A percentile compares a stretch with the other conserved stretches of the same genome.
Evolutionary conservation across 2,329 filamentous ascomycete genomes (phyloP).

Genomic region (Canariomyces notabilis): DNA sequence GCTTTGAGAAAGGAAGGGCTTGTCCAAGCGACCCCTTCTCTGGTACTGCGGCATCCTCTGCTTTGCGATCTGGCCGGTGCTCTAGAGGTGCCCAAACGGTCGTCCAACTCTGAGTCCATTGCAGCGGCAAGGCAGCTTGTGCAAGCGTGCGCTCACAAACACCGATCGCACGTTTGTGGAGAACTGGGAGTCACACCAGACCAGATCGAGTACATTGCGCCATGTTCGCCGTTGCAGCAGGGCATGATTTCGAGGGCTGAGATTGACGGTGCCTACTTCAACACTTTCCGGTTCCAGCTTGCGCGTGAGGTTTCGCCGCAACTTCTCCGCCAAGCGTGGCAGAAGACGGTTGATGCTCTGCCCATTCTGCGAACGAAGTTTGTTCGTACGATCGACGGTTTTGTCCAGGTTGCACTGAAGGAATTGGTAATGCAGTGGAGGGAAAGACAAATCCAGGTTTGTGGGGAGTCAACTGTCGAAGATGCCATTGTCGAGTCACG

Average conservation of each 20-base stretch:
- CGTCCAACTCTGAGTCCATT: conserved; percentile 23
- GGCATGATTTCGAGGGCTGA: conserved; percentile 69
- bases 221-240: conserved; percentile 81
- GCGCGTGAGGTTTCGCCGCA: conserved; percentile 36
- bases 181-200: conserved; percentile 45
- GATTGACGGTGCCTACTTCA: conserved; percentile 64
- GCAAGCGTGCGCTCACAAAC: conserved; percentile 58
- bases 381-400: conserved; percentile 66
- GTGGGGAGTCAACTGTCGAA: conserved; percentile 28
- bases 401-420: conserved; percentile 64
- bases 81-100: conserved; percentile 25
- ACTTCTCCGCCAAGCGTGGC: conserved; percentile 55
- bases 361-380: conserved; percentile 71
- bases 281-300: conserved; percentile 62
- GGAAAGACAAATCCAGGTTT: conserved; percentile 27
- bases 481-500: conserved; percentile 26
- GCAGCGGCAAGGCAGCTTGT: conserved; percentile 56
- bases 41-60: conserved; percentile 60
- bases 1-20: conserved; percentile 61
- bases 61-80: conserved; percentile 43
- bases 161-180: conserved; percentile 48
- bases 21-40: conserved; percentile 53
- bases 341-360: conserved; percentile 42
- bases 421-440: conserved; percentile 40
- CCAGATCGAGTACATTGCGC: conserved; percentile 67